Evolutionary conservation across 2,329 filamentous ascomycete species (phyloP).

Genomic region (Parasarocladium wereldwijsianum): DNA sequence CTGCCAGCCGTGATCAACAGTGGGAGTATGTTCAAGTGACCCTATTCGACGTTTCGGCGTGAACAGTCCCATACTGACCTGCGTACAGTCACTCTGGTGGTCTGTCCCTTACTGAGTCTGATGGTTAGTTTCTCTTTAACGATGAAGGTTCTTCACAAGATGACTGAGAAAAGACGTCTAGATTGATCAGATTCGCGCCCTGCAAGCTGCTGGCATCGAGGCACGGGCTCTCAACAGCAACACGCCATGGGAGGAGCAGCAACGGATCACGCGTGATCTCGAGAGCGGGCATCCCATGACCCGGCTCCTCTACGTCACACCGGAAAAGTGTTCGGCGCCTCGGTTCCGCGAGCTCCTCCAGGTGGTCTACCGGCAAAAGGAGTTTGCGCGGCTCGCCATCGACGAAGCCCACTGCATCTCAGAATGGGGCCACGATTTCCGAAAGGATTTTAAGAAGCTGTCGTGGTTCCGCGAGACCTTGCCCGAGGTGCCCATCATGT

Average conservation of each 20-base stretch:
- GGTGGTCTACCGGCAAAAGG: constrained; percentile 62
- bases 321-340: constrained; percentile 69
- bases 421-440: constrained; percentile 96
- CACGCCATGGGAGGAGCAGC: constrained; percentile 49
- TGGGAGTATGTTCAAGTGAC: constrained; percentile 50
- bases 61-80: constrained; percentile 8
- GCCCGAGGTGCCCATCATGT: constrained; percentile 79
- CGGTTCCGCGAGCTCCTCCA: constrained; percentile 62
- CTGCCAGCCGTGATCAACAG: constrained; percentile 76
- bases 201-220: constrained; percentile 58
- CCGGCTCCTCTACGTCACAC: constrained; percentile 82
- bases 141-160: not conserved
- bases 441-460: constrained; percentile 78
- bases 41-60: not conserved
- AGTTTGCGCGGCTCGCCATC: constrained; percentile 77
- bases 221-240: constrained; percentile 82
- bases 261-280: constrained; percentile 63
- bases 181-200: constrained; percentile 83
- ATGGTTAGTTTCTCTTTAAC: constrained; percentile 44
- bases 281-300: constrained; percentile 75
- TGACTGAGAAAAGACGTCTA: constrained; percentile 17
- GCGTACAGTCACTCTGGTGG: constrained; percentile 63
- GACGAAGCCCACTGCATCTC: constrained; percentile 96
- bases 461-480: constrained; percentile 74
- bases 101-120: constrained; percentile 76